Evolutionary conservation across 2,329 filamentous ascomycete species (phyloP), one percentile per base, ranked within the genome.

Genomic region (Pseudopyricularia cyperi): DNA sequence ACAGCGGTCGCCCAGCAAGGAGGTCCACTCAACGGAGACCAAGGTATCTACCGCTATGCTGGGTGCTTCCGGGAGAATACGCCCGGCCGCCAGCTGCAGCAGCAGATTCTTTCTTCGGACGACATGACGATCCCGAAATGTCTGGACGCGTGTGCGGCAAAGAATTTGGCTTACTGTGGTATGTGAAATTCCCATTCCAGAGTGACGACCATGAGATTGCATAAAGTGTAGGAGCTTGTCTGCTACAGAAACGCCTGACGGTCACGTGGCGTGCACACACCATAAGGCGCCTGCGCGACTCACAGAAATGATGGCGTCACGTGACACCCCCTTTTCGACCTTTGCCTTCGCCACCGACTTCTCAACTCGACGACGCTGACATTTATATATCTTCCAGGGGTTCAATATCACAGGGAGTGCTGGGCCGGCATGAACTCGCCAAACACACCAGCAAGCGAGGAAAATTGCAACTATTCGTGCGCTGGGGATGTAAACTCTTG

Each of bases 41-140:
- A 68, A 0, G 73, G 71, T 7, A 61, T 66, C n/a, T 79, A 75
- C 56, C 68, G 70, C 11, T 80, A 80, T 53, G 57, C 69, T 1
- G 77, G 77, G 3, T 81, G 77, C 61, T 80, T 67, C 63, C 69
- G 69, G 48, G 77, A 81, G 56, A 77, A 76, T 54, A 79, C 76
- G 46, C 76, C 76, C 0, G 70, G 68, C 12, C 70, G 76, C 11
- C 76, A 79, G 57, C 65, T 81, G 1, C 58, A 68, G 2, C 63
- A 55, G 3, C 67, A 71, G 55, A 53, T 74, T 0, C 71, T 71
- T 39, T 62, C 65, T n/a, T 61, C 65, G n/a, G 54, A 61, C 9
- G 62, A 60, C 14, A 74, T 68, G 61, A 71, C 71, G 3, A 71
- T 68, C 24, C 63, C 65, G 24, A 62, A 64, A 55, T 79, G 74